Percentiles rank a stretch among this genome's conserved stretches.
These are phyloP conservation scores for Agrocybe praecox DNA, from an alignment of 768 basidiomycete genomes.

Conservation along the genomic window DNA sequence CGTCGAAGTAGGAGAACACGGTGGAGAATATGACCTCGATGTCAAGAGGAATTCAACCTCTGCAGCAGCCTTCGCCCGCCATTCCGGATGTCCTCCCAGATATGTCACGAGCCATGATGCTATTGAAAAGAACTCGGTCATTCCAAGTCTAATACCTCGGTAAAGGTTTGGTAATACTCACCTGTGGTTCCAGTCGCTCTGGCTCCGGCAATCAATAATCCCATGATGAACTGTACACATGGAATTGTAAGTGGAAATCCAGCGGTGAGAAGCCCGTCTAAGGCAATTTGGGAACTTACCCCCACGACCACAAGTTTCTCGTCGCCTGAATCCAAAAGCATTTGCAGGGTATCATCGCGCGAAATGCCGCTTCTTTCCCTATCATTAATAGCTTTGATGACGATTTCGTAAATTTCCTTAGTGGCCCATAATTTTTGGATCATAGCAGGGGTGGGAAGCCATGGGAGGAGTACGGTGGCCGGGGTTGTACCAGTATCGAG, in stretches of 20 bases:
- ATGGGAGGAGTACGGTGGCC: slow-evolving; percentile 71
- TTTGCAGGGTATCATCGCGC: slow-evolving; percentile 70
- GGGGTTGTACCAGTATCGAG: slow-evolving; percentile 75
- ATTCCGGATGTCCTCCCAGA: slow-evolving; percentile 67
- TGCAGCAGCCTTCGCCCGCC: slow-evolving; percentile 59
- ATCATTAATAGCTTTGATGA: slow-evolving; percentile 32
- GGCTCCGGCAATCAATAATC: slow-evolving; percentile 78
- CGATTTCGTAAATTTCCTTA: slow-evolving; percentile 75
- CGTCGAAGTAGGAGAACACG: slow-evolving; percentile 16
- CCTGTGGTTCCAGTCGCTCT: slow-evolving; percentile 79
- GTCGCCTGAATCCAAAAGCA: slow-evolving; percentile 72
- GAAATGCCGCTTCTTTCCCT: slow-evolving; percentile 52
- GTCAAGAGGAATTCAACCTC: slow-evolving; percentile 63
- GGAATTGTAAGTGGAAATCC: slow-evolving; percentile 16
- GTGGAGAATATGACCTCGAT: slow-evolving; percentile 31
- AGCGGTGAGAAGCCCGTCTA: slow-evolving; percentile 17
- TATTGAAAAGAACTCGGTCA: slow-evolving; percentile 20
- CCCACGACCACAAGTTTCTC: slow-evolving; percentile 71
- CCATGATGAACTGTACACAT: slow-evolving; percentile 72
- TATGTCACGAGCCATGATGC: slow-evolving; percentile 79
- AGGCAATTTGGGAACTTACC: slow-evolving; percentile 40
- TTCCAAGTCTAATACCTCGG: slow-evolving; percentile 15
- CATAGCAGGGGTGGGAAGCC: slow-evolving; percentile 77
- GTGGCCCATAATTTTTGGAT: slow-evolving; percentile 71
- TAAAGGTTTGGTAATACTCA: slow-evolving; percentile 26